Base-by-base conservation (phyloP, 257 asterid species). In the Nemophila menziesii region DNA sequence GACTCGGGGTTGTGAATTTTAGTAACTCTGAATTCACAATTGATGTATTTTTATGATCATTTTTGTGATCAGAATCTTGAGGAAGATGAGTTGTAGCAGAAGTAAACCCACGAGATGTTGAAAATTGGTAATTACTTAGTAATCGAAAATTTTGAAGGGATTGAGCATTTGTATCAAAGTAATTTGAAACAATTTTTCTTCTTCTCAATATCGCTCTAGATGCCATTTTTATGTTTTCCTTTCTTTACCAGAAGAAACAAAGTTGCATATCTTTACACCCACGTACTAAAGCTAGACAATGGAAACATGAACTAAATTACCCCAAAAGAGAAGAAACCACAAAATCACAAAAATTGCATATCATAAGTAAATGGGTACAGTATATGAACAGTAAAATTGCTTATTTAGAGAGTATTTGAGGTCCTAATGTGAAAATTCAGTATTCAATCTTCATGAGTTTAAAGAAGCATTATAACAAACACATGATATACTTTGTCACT, bases 191-290 rank as follows among this genome's bases (percentile, higher is more conserved):
- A 55, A 51, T 44, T 59, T 62, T 73, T 64, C 79, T 64, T 72
- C 80, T 69, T 69, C 79, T 61, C 65, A 75, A 60, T 49, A 85
- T 69, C 15, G 64, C 78, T 59, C 78, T 65, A 60, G 82, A 63
- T 59, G 96, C 79, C 93, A 85, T 85, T 39, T 33, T 50, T 51
- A 46, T 47, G 21, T 26, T 55, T 42, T 42, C 42, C 39, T 48
- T 54, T 29, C 63, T 75, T 55, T 67, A 61, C 41, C 50, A 27
- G 41, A 42, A 60, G 51, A 64, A 52, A 47, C 64, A 37, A 39
- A 50, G 54, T 59, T 59, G 40, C 75, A 68, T 58, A 58, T 59
- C 67, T 48, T 26, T 22, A 20, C 26, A 58, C 61, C 61, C 23
- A 44, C 61, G 39, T 16, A 56, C 17, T 44, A 39, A 36, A 54